Base-by-base conservation (phyloP, 805 yeast genomes). In the Metschnikowia amazonensis region DNA sequence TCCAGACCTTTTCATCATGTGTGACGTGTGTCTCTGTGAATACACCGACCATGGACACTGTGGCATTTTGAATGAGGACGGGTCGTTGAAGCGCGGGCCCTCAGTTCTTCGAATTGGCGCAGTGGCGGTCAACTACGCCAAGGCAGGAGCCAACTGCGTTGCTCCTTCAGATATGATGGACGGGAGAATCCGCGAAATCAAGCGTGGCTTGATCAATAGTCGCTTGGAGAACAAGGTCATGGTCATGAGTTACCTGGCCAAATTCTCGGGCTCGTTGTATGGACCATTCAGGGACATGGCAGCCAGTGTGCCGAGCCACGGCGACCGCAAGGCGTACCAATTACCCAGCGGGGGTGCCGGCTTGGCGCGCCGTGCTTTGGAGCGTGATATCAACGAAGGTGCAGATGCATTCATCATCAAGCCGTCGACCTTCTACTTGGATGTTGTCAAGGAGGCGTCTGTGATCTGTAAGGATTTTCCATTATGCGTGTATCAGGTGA, bases 201-300 rank as follows among this genome's bases (percentile, higher is more conserved):
- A 94, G 66, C 67, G 71, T 33, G 97, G 95, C 2, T 75, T 94
- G 42, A 81, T 92, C 40, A 81, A 80, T 37, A 89, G 86, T 10
- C 84, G 82, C 23, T 66, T 94, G 48, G 96, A 96, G 17, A 95
- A 94, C 67, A 81, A 83, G 63, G 82, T 89, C 40, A 82, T 92
- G 72, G 81, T 94, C 30, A 83, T 94, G 87, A 86, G 96, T 4
- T 94, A 94, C 68, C 80, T 96, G 29, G 98, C 98, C 47, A 94
- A 94, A 64, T 94, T 94, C 63, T 75, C 87, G 48, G 97, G 98
- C 29, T 80, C 81, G 51, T 72, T 94, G 40, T 94, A 94, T 63
- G 99, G 99, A 1, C 99, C 99, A 4, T 94, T 94, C 75, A 78
- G 99, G 64, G 99, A 94, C 58, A 97, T 97, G 36, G 99, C 98